Conservation (phyloP, 2,329 filamentous ascomycete genomes). For the Alternaria brassicae region DNA sequence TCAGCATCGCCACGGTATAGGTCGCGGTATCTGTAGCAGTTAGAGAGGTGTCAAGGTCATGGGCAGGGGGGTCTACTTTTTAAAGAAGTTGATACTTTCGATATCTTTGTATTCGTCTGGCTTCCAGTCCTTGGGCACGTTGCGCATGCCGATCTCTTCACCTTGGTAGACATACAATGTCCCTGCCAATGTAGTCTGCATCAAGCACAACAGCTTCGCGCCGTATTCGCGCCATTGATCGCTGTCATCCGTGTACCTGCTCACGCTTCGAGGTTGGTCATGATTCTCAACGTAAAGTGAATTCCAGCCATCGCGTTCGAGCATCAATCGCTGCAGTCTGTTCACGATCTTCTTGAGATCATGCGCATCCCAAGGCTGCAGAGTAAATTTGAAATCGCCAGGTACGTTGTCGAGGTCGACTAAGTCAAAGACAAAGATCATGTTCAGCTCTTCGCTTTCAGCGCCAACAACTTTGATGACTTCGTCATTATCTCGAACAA, state of each 20-base stretch:
- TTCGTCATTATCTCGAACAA: constrained; percentile 57
- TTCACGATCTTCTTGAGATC: constrained; percentile 46
- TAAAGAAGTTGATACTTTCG: constrained; percentile 64
- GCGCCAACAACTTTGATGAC: constrained; percentile 56
- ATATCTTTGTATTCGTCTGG: constrained; percentile 60
- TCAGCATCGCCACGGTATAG: constrained; percentile 38
- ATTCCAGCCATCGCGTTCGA: constrained; percentile 55
- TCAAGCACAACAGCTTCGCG: constrained; percentile 57
- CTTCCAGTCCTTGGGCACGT: constrained; percentile 53
- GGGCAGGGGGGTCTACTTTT: constrained; percentile 38
- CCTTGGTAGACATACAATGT: constrained; percentile 61
- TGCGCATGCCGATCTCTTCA: constrained; percentile 61
- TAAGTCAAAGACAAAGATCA: constrained; percentile 68
- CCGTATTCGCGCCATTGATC: constrained; percentile 56
- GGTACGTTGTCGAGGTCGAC: constrained; percentile 49
- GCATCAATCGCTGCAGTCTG: constrained; percentile 47
- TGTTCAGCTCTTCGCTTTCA: constrained; percentile 63
- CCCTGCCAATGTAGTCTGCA: constrained; percentile 57
- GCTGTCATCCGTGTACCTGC: constrained; percentile 57
- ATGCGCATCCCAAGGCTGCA: constrained; percentile 44
- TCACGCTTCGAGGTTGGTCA: constrained; percentile 60
- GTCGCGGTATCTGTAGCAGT: constrained; percentile 32
- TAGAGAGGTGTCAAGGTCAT: background rate
- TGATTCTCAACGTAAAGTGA: constrained; percentile 62
- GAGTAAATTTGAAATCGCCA: constrained; percentile 45